Percentiles rank a stretch among this genome's conserved stretches.
phyloP scores from a whole-genome alignment of 192 early-diverging fungal species.

The Entomortierella lignicola region DNA sequence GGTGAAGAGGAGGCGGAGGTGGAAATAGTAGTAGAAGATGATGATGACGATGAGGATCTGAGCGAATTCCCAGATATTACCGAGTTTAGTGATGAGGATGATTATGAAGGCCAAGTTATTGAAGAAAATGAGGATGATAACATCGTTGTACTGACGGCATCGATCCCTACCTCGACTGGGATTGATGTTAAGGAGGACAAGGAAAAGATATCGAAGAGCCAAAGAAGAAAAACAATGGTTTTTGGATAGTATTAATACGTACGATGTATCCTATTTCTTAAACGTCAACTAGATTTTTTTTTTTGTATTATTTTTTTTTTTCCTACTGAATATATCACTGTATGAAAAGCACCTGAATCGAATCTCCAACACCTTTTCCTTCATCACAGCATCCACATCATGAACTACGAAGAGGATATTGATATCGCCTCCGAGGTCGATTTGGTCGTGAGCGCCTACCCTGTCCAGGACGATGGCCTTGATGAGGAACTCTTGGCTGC shows the following conservation, averaged over 20 bases:
- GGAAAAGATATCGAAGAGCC: slow-evolving; percentile 12
- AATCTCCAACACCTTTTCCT: slow-evolving; percentile 17
- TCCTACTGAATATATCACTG: background rate
- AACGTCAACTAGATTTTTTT: background rate
- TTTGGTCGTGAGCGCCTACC: slow-evolving; percentile 52
- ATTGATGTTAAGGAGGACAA: background rate
- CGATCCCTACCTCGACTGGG: background rate
- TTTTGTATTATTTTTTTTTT: slow-evolving; percentile 11
- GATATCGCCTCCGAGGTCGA: slow-evolving; percentile 54
- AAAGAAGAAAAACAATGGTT: slow-evolving; percentile 35
- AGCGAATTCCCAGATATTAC: slow-evolving; percentile 37
- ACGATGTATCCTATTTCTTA: background rate
- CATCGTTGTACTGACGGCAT: background rate
- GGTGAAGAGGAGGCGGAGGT: slow-evolving; percentile 10
- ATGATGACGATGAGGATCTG: slow-evolving; percentile 17
- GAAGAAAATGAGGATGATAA: background rate
- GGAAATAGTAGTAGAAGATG: background rate
- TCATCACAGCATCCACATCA: slow-evolving; percentile 30
- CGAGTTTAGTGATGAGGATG: slow-evolving; percentile 38
- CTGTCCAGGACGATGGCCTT: slow-evolving; percentile 53
- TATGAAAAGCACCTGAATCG: background rate
- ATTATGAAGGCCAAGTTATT: slow-evolving; percentile 17
- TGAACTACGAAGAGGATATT: slow-evolving; percentile 55
- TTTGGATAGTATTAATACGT: slow-evolving; percentile 16
- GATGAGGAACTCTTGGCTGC: slow-evolving; percentile 54